Base-by-base conservation (phyloP, 305 asterid species). In the Stenogyne calaminthoides region DNA sequence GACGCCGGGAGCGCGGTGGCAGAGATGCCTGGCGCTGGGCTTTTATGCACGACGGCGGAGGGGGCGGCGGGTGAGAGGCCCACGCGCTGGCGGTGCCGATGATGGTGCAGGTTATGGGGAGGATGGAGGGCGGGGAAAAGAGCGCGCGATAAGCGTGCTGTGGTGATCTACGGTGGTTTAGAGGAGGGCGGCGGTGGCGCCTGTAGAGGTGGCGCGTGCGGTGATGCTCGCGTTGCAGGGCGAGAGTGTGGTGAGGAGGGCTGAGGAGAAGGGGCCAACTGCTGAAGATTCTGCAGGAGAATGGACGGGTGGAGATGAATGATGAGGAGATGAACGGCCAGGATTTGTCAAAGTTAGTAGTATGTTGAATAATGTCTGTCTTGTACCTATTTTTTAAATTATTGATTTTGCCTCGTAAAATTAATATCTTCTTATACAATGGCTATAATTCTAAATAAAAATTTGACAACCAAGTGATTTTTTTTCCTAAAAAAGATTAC, bases 131-230 rank as follows among this genome's bases (percentile, higher is more conserved):
- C 39, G 97, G 76, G 97, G 91, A 46, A 88, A 75, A 67, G 97
- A 90, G 77, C 87, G 87, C 34, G 97, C 96, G 18, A 82, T 89
- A 10, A 85, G 97, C 78, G 87, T 90, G 22, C 37, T 90, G 80
- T 85, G 32, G 93, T 91, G 77, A 85, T 91, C 6, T 91, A 85
- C 78, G 86, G 90, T 1, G 88, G 89, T 0, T 34, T 76, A 1
- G 73, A 72, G 9, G 91, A 82, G 0, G 83, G 70, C 74, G 58
- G 85, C 79, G 81, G 97, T 93, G 32, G 93, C 96, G 18, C 76
- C 96, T n/a, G 89, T 86, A 44, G 96, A 84, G 92, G 93, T 91
- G 87, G 97, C 93, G 83, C 97, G 97, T 86, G 94, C 97, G 6
- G 93, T 91, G 25, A 73, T 55, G 88, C 52, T 91, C 80, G 93